Conservation (phyloP, 2,329 filamentous ascomycete species). For the Scedosporium apiospermum region DNA sequence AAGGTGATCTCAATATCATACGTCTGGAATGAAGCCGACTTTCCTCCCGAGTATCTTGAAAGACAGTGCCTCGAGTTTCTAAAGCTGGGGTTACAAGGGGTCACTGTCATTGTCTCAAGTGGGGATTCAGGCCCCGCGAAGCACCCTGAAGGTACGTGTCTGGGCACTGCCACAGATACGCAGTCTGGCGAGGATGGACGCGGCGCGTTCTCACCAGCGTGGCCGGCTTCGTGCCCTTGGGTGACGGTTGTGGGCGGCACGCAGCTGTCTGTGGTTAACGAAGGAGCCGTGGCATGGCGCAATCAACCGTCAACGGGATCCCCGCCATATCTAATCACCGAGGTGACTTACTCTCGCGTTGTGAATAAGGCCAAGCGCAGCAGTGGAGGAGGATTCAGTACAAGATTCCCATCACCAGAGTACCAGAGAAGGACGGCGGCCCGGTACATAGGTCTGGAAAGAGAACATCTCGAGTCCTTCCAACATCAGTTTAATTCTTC, state of each 20-base stretch:
- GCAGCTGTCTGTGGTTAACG: neutral
- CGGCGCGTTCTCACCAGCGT: neutral
- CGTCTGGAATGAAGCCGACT: neutral
- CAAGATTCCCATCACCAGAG: neutral
- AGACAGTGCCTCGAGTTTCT: conserved; percentile 2
- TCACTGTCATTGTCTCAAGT: neutral
- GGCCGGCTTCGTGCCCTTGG: conserved; percentile 1
- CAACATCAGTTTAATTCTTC: neutral
- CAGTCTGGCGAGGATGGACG: neutral
- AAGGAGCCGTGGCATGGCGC: too few species aligned
- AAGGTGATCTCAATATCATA: neutral
- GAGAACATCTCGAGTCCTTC: neutral
- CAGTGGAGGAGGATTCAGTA: neutral
- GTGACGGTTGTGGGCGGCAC: neutral
- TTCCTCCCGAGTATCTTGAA: neutral
- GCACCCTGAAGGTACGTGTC: neutral
- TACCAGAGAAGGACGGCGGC: neutral
- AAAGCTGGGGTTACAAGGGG: neutral
- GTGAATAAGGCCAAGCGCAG: neutral
- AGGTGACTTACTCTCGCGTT: neutral
- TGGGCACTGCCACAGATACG: neutral
- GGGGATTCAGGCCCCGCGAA: neutral
- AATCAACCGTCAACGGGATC: neutral
- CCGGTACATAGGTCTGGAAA: neutral
- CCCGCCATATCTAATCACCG: neutral